Base-by-base conservation (phyloP, 2,329 filamentous ascomycete genomes). In the Calonectria pauciramosa region DNA sequence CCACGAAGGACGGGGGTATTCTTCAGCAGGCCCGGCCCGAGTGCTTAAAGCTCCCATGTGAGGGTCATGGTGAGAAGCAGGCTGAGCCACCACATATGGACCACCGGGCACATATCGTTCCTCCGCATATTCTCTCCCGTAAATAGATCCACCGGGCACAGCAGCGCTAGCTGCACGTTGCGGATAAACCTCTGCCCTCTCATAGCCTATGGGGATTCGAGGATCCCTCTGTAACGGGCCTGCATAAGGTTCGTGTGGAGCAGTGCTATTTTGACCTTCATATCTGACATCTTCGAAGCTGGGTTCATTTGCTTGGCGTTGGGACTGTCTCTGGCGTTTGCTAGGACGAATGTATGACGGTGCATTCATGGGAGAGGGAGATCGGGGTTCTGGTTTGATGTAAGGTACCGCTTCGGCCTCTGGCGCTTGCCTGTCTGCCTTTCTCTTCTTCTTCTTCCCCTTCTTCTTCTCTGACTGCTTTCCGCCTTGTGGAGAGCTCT, bases 351-450 rank as follows among this genome's bases (percentile, higher is more conserved):
- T 83, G 74, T 89, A 87, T n/a, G 89, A 86, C 26, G 88, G 88
- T 23, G 88, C 88, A 74, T 86, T 86, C 66, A 92, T 83, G 11
- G 91, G 92, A 9, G 92, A 93, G 1, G 90, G 89, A 2, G 92
- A 94, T 63, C 87, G 88, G n/a, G 92, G 92, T 81, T 94, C 92
- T 30, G 89, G 85, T 80, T 94, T 94, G 79, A 94, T 92, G 76
- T 89, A 88, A 13, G 91, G 90, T 41, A 87, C 88, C 47, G 83
- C 84, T 67, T 88, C 87, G 52, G 84, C 81, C 75, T 89, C 89
- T 65, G 83, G 85, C 81, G 84, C 87, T 86, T 87, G 87, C 79
- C 84, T 86, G 74, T 90, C 90, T 52, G 87, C 87, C 84, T 89
- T 88, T 77, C 87, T 90, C 81, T 90, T 92, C 79, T 89, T 89